Conservation (phyloP, 495 filamentous ascomycete species). For the Hypoxylon crocopeplum region DNA sequence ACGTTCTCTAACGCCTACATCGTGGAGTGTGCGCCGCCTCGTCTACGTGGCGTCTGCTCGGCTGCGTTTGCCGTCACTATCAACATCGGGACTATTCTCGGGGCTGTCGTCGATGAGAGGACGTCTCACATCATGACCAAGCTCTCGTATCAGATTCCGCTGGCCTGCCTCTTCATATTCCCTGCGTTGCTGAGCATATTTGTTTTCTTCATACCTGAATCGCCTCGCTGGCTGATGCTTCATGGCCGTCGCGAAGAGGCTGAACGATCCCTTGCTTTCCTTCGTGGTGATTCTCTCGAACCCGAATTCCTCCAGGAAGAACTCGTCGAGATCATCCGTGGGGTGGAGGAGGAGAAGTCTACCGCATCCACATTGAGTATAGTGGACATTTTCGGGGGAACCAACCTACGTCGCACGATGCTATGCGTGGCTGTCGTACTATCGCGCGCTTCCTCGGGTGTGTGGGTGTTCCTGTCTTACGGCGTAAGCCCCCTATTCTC, state of each 20-base stretch:
- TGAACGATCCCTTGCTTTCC: slow-evolving; percentile 25
- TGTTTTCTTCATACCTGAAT: slow-evolving; percentile 58
- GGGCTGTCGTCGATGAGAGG: slow-evolving; percentile 58
- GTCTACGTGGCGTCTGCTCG: slow-evolving; percentile 49
- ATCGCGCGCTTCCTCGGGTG: slow-evolving; percentile 39
- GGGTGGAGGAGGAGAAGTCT: slow-evolving; percentile 38
- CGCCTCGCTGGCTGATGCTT: slow-evolving; percentile 50
- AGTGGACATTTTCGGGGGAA: slow-evolving; percentile 39
- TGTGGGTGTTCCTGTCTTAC: slow-evolving; percentile 42
- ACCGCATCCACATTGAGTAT: slow-evolving; percentile 29
- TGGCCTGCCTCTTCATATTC: slow-evolving; percentile 55
- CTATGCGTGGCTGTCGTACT: slow-evolving; percentile 33
- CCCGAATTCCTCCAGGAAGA: slow-evolving; percentile 42
- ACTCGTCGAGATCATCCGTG: slow-evolving; percentile 37
- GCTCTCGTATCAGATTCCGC: slow-evolving; percentile 55
- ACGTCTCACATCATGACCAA: slow-evolving; percentile 48
- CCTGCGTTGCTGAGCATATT: slow-evolving; percentile 49
- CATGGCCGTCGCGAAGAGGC: slow-evolving; percentile 32
- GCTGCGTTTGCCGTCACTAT: slow-evolving; percentile 53
- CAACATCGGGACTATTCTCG: slow-evolving; percentile 54
- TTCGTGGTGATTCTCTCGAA: slow-evolving; percentile 29
- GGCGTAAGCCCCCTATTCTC: slow-evolving; percentile 29
- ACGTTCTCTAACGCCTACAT: slow-evolving; percentile 57
- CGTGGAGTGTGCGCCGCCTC: slow-evolving; percentile 47
- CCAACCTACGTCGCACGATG: slow-evolving; percentile 41